Evolutionary conservation across 345 rosid species (phyloP).

Genomic region (Pistacia integerrima): DNA sequence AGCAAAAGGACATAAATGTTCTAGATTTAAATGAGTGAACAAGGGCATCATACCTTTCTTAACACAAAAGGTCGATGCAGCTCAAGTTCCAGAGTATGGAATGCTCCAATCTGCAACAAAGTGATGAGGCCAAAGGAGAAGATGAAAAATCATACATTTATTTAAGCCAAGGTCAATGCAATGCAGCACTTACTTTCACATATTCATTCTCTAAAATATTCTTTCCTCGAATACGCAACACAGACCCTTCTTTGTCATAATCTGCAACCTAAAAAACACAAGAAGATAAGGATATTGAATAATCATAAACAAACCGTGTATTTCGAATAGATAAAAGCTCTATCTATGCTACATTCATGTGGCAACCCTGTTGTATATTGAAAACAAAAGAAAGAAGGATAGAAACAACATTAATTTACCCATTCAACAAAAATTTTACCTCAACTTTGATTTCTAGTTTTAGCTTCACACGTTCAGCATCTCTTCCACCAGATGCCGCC

Average conservation of each 20-base stretch:
- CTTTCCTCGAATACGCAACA: constrained; percentile 86
- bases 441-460: constrained; percentile 86
- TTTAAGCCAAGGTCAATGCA: constrained; percentile 1
- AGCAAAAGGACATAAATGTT: not conserved
- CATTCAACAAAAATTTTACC: constrained; percentile 39
- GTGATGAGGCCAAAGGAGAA: not conserved
- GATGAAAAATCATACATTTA: not conserved
- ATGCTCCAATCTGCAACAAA: constrained; percentile 78
- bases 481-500: constrained; percentile 78
- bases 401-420: not conserved
- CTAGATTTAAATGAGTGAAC: not conserved
- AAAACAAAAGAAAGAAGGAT: not conserved
- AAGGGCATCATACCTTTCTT: constrained; percentile 61
- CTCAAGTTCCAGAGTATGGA: constrained; percentile 86
- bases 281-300: not conserved
- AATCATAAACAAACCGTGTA: not conserved
- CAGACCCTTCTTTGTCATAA: constrained; percentile 81
- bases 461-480: constrained; percentile 76
- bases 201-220: constrained; percentile 79
- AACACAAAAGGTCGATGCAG: constrained; percentile 83
- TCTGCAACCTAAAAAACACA: constrained; percentile 52
- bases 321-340: not conserved
- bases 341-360: not conserved
- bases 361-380: not conserved
- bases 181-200: constrained; percentile 63